These are phyloP conservation scores for Talaromyces sp. DNA, from an alignment of 2,329 filamentous ascomycete genomes.

Conservation along the genomic window DNA sequence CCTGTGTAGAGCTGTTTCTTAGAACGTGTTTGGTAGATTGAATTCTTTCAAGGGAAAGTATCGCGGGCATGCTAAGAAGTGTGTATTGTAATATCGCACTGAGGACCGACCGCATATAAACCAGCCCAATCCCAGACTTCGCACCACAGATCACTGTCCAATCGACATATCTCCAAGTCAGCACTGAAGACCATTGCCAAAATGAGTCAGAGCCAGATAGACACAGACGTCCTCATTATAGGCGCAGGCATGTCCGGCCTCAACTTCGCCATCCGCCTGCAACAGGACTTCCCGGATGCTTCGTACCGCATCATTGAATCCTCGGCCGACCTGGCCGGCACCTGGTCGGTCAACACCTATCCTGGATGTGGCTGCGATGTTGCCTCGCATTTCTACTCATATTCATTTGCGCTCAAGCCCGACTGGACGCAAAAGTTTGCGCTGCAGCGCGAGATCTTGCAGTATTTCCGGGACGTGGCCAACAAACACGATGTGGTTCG, in stretches of 20 bases:
- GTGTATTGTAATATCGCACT: not conserved
- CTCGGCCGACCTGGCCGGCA: constrained; percentile 30
- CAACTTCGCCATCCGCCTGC: constrained; percentile 42
- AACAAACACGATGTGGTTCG: constrained; percentile 15
- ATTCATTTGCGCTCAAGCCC: constrained; percentile 37
- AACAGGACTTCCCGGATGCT: constrained; percentile 31
- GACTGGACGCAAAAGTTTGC: constrained; percentile 32
- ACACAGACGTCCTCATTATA: constrained; percentile 42
- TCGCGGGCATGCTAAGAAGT: not conserved
- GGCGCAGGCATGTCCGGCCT: constrained; percentile 46
- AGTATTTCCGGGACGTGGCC: constrained; percentile 18
- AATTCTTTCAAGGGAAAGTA: not conserved
- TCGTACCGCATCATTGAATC: constrained; percentile 43
- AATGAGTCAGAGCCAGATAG: not conserved
- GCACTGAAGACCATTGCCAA: not conserved
- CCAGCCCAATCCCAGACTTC: not conserved
- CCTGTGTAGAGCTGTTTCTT: not conserved
- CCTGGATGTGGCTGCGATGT: constrained; percentile 36
- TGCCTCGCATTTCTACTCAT: constrained; percentile 37
- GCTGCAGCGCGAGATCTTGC: constrained; percentile 32
- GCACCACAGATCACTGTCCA: not conserved
- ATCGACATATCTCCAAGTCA: not conserved
- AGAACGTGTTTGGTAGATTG: not conserved
- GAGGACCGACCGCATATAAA: not conserved
- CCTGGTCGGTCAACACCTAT: constrained; percentile 30